A percentile compares a stretch with the other conserved stretches of the same genome.
phyloP scores from a whole-genome alignment of 2,329 filamentous ascomycete species.

The Claviceps capensis region DNA sequence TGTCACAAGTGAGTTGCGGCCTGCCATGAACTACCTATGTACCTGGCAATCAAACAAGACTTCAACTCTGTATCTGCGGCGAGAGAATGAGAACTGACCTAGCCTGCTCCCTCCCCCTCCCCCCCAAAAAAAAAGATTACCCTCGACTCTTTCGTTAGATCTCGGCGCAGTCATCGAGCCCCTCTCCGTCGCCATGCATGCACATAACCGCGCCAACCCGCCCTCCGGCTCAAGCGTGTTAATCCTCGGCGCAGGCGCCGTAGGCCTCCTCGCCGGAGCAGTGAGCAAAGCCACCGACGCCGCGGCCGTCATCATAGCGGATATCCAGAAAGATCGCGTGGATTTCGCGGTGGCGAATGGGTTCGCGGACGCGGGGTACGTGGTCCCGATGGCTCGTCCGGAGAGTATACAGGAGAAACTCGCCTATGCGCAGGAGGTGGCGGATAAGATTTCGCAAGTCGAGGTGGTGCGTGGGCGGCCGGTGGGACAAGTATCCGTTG shows the following conservation, averaged over 20 bases:
- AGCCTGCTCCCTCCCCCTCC: too few species aligned
- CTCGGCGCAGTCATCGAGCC: slow-evolving; percentile 46
- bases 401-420: slow-evolving; percentile 40
- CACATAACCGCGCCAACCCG: slow-evolving; percentile 31
- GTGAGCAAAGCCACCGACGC: slow-evolving; percentile 38
- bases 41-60: too few species aligned
- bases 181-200: slow-evolving; percentile 46
- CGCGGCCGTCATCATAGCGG: slow-evolving; percentile 35
- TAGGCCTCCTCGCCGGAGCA: slow-evolving; percentile 44
- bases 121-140: slow-evolving; percentile 27
- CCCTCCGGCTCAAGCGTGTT: slow-evolving; percentile 29
- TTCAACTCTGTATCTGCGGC: too few species aligned
- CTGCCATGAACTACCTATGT: not conserved
- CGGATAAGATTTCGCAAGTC: slow-evolving; percentile 26
- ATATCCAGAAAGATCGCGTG: slow-evolving; percentile 42
- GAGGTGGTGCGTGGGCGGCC: slow-evolving; percentile 24
- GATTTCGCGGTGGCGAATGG: slow-evolving; percentile 41
- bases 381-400: slow-evolving; percentile 35
- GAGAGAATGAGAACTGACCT: too few species aligned
- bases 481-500: slow-evolving; percentile 50
- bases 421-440: slow-evolving; percentile 34
- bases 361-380: slow-evolving; percentile 39
- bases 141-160: slow-evolving; percentile 31
- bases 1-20: slow-evolving; percentile 33
- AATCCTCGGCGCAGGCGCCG: slow-evolving; percentile 46